Evolutionary conservation across 352 stramenopile genomes (phyloP).

Genomic region (Saprolegnia diclina): DNA sequence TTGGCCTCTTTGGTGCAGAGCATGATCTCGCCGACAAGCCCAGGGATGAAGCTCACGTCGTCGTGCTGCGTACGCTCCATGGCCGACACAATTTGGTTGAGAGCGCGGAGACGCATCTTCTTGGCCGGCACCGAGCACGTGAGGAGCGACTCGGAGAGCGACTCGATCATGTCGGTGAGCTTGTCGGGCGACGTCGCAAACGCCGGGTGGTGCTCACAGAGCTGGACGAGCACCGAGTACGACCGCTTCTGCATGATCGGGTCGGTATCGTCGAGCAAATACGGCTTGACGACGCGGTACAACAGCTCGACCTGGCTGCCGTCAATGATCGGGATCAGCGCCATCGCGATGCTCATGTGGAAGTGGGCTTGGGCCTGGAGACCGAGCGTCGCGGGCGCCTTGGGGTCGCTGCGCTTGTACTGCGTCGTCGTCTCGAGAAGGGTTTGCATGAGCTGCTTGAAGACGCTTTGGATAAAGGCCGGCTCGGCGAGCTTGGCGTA

Average conservation of each 20-base stretch:
- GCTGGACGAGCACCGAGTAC: conserved; percentile 79
- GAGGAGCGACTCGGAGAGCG: conserved; percentile 91
- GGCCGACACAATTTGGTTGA: conserved; percentile 71
- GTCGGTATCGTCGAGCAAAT: conserved; percentile 81
- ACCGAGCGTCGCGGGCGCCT: conserved; percentile 30
- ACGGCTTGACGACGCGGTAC: conserved; percentile 86
- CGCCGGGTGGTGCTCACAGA: conserved; percentile 76
- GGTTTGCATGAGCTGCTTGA: conserved; percentile 88
- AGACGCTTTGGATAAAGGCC: conserved; percentile 57
- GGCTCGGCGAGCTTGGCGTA: conserved; percentile 73
- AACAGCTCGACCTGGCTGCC: conserved; percentile 65
- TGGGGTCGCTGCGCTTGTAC: conserved; percentile 44
- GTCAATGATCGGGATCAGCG: conserved; percentile 74
- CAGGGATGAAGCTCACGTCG: conserved; percentile 68
- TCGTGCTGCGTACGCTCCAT: conserved; percentile 66
- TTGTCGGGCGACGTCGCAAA: conserved; percentile 74
- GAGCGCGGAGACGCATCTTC: conserved; percentile 92
- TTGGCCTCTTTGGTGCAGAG: conserved; percentile 97
- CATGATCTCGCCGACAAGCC: conserved; percentile 93
- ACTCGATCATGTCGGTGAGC: conserved; percentile 88
- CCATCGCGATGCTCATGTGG: conserved; percentile 73
- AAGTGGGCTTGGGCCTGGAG: conserved; percentile 60
- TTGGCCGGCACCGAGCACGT: conserved; percentile 93
- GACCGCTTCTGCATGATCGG: conserved; percentile 84
- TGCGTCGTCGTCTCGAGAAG: conserved; percentile 78